A percentile compares a stretch with the other conserved stretches of the same genome.
These are phyloP conservation scores for Straminergon stramineum DNA, from an alignment of 225 moss, liverwort and hornwort genomes.

Conservation along the genomic window DNA sequence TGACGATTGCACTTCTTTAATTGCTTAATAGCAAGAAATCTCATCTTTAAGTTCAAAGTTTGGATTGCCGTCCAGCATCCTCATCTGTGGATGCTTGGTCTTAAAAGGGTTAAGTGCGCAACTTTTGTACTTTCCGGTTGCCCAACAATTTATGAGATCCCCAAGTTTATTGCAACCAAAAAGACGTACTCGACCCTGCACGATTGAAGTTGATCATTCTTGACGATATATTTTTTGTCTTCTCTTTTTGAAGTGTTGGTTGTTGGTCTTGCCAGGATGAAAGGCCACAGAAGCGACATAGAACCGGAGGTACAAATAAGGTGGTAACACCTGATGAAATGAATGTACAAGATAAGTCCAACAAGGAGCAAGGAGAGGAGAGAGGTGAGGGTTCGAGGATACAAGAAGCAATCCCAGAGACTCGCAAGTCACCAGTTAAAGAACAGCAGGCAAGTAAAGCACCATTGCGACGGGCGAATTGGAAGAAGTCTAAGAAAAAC, in stretches of 20 bases:
- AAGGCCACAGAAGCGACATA: constrained; percentile 28
- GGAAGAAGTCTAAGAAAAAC: constrained; percentile 7
- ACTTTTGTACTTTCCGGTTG: not conserved
- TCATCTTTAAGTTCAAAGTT: not conserved
- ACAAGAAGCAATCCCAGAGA: not conserved
- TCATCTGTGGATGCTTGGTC: not conserved
- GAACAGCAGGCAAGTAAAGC: not conserved
- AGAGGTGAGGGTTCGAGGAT: not conserved
- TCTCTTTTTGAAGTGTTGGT: not conserved
- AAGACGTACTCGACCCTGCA: not conserved
- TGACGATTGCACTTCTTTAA: not conserved
- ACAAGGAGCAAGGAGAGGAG: not conserved
- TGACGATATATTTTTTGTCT: not conserved
- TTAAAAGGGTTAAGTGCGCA: not conserved
- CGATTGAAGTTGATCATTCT: not conserved
- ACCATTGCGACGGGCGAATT: not conserved
- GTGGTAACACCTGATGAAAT: not conserved
- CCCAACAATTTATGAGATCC: not conserved
- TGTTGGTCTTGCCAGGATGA: constrained; percentile 18
- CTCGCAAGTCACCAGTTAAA: not conserved
- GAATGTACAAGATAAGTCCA: not conserved
- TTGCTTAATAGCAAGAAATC: not conserved
- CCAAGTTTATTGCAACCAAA: not conserved
- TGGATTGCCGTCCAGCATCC: not conserved
- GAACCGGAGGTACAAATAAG: not conserved